phyloP scores from a whole-genome alignment of 148 eudicot species.

The Rhododendron ovatum region DNA sequence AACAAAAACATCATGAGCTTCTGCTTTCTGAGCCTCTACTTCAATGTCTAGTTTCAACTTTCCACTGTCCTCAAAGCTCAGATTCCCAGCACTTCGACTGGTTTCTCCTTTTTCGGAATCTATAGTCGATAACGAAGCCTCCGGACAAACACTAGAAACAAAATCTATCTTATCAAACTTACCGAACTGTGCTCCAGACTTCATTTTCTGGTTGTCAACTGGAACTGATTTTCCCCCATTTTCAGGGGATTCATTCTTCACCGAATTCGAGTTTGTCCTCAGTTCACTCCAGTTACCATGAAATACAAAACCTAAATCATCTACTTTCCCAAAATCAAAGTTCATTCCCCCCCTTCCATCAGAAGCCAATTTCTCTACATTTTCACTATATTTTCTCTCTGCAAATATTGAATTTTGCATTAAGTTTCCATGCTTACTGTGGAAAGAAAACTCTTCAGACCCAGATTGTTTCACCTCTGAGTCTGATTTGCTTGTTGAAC shows the following conservation, averaged over 20 bases:
- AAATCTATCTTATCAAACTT: conserved; percentile 17
- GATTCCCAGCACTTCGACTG: not conserved
- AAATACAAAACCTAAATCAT: not conserved
- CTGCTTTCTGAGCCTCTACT: conserved; percentile 12
- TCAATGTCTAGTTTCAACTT: conserved; percentile 10
- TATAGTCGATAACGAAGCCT: conserved; percentile 4
- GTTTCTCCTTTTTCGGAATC: not conserved
- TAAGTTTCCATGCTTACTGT: not conserved
- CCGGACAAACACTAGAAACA: not conserved
- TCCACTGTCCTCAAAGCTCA: conserved; percentile 16
- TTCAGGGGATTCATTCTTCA: not conserved
- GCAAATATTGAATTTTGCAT: not conserved
- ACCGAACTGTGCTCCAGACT: conserved; percentile 8
- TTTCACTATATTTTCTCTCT: conserved; percentile 3
- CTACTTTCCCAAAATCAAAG: conserved; percentile 1
- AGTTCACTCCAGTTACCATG: not conserved
- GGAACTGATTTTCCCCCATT: conserved; percentile 7
- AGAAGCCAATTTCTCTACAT: conserved; percentile 9
- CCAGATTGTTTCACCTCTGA: conserved; percentile 2
- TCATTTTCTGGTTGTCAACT: conserved; percentile 6
- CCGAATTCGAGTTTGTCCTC: not conserved
- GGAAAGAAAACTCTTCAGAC: conserved; percentile 9
- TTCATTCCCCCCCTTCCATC: conserved; percentile 5
- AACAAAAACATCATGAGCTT: conserved; percentile 20
- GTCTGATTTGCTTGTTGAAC: not conserved